Conservation (phyloP, 2,329 filamentous ascomycete genomes). For the Verticillium tricorpus region DNA sequence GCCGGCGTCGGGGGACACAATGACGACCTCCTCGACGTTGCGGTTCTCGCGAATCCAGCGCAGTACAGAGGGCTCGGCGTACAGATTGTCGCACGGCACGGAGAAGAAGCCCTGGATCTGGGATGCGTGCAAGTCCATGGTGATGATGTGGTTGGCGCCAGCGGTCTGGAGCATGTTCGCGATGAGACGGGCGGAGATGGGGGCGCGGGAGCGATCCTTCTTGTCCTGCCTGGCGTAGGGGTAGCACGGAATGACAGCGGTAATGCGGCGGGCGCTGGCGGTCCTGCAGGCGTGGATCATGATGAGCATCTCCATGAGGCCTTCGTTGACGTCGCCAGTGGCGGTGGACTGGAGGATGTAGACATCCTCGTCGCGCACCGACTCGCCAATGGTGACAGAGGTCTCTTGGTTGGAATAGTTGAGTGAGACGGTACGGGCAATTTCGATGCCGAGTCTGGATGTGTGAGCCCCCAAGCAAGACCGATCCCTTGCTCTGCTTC, state of each 20-base stretch:
- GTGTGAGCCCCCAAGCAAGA: background rate
- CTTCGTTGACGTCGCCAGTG: conserved; percentile 87
- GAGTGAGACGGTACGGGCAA: conserved; percentile 64
- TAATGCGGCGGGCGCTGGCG: conserved; percentile 68
- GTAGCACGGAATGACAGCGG: conserved; percentile 84
- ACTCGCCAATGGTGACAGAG: conserved; percentile 82
- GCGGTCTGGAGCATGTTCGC: conserved; percentile 90
- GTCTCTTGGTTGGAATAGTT: conserved; percentile 77
- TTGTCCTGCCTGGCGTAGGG: conserved; percentile 90
- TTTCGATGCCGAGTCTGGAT: conserved; percentile 58
- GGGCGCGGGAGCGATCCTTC: conserved; percentile 78
- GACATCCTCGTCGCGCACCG: conserved; percentile 74
- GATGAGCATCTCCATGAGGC: conserved; percentile 87
- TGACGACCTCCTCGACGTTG: conserved; percentile 71
- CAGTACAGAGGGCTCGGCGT: conserved; percentile 80
- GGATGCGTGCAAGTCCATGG: conserved; percentile 82
- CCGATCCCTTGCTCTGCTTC: too few species aligned
- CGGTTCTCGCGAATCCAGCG: conserved; percentile 80
- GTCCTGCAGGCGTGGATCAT: conserved; percentile 80
- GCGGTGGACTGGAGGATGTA: conserved; percentile 88
- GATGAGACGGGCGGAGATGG: conserved; percentile 84
- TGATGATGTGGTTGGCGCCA: conserved; percentile 67
- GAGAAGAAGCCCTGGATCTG: conserved; percentile 92
- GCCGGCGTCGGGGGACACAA: conserved; percentile 82
- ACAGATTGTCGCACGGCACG: conserved; percentile 62